phyloP scores from a whole-genome alignment of 2,329 filamentous ascomycete genomes.

The Blastomyces gilchristii region DNA sequence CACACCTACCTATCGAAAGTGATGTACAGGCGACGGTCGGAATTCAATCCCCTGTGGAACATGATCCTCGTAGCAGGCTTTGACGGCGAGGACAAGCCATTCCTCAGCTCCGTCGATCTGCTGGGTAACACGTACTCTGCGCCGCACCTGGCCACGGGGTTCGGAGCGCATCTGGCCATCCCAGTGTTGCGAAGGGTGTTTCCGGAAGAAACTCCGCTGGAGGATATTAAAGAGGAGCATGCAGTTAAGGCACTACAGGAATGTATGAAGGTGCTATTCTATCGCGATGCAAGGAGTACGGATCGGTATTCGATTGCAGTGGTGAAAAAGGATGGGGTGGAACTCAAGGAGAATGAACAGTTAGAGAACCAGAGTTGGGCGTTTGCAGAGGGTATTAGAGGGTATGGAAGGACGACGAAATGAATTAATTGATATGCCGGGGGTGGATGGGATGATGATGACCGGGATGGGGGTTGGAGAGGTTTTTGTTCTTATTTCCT shows the following conservation, averaged over 20 bases:
- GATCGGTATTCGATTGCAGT: constrained; percentile 87
- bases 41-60: constrained; percentile 98
- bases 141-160: constrained; percentile 85
- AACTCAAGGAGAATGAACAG: constrained; percentile 73
- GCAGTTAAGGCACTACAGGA: constrained; percentile 75
- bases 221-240: constrained; percentile 61
- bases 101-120: constrained; percentile 83
- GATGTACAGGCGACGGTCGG: constrained; percentile 85
- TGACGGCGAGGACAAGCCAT: constrained; percentile 68
- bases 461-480: background rate
- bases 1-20: constrained; percentile 96
- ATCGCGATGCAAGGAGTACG: constrained; percentile 86
- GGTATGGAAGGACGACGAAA: constrained; percentile 69
- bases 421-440: constrained; percentile 1
- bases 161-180: constrained; percentile 83
- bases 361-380: constrained; percentile 96
- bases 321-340: constrained; percentile 78
- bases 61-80: constrained; percentile 83
- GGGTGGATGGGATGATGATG: background rate
- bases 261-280: constrained; percentile 98
- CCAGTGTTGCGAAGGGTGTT: constrained; percentile 78
- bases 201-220: constrained; percentile 70
- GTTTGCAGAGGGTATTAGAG: constrained; percentile 88
- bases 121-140: constrained; percentile 84
- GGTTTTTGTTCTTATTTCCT: background rate